A percentile compares a stretch with the other conserved stretches of the same genome.
These are phyloP conservation scores for Primulina eburnea DNA, from an alignment of 257 asterid species.

Conservation along the genomic window DNA sequence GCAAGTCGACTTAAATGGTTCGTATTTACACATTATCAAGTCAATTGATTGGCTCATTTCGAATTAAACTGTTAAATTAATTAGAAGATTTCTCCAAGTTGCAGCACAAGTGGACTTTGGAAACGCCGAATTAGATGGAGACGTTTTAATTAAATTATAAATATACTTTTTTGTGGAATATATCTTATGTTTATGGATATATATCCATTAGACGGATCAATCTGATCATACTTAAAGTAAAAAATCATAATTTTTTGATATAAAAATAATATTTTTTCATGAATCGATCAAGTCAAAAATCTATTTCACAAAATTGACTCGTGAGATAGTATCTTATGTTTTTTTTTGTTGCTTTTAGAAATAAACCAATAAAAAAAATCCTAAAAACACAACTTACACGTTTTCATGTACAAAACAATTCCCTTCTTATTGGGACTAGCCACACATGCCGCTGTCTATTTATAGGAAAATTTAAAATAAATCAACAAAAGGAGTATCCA, in stretches of 20 bases:
- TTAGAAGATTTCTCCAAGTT: neutral
- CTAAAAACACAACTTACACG: conserved; percentile 30
- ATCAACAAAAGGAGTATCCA: conserved; percentile 31
- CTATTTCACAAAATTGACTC: too few relatives aligned
- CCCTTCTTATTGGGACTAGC: conserved; percentile 34
- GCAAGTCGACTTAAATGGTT: neutral
- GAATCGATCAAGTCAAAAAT: too few relatives aligned
- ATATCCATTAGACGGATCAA: too few relatives aligned
- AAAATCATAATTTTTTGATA: too few relatives aligned
- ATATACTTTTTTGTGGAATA: too few relatives aligned
- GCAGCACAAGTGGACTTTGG: neutral
- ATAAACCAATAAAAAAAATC: neutral
- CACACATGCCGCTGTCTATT: conserved; percentile 42
- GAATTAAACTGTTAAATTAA: neutral
- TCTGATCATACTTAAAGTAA: too few relatives aligned
- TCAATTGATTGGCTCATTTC: neutral
- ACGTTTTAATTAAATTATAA: neutral
- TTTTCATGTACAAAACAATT: conserved; percentile 32
- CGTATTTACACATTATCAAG: neutral
- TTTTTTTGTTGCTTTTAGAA: neutral
- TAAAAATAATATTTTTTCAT: too few relatives aligned
- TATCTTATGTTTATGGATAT: too few relatives aligned
- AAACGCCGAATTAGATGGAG: neutral
- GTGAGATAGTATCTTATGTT: neutral
- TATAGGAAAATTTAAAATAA: neutral